A percentile compares a stretch with the other conserved stretches of the same genome.
These are phyloP conservation scores for Fusarium dlaminii DNA, from an alignment of 2,329 filamentous ascomycete species.

Conservation along the genomic window DNA sequence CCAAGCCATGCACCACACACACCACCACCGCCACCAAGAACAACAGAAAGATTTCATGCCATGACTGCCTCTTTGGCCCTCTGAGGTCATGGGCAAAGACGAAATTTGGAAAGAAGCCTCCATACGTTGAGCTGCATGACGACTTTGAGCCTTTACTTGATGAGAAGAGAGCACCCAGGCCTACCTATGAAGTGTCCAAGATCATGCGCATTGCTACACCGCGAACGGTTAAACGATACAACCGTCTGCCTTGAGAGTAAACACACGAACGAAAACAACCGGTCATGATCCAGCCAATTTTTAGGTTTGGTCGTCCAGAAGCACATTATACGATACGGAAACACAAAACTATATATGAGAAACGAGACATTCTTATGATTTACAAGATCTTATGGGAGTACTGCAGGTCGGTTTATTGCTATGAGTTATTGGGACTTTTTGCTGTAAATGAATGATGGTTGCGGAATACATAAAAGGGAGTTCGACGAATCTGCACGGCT, in stretches of 20 bases:
- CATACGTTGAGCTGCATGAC: conserved; percentile 8
- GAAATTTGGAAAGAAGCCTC: conserved; percentile 1
- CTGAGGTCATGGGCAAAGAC: conserved; percentile 19
- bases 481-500: neutral
- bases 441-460: neutral
- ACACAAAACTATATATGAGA: neutral
- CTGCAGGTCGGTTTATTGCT: neutral
- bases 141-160: conserved; percentile 39
- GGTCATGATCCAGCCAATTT: neutral
- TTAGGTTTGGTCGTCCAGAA: too few species aligned
- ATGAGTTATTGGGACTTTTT: neutral
- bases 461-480: neutral
- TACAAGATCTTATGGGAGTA: neutral
- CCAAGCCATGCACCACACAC: neutral
- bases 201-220: conserved; percentile 56
- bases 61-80: conserved; percentile 21
- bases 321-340: neutral
- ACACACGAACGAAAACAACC: too few species aligned
- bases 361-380: neutral
- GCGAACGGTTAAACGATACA: conserved; percentile 50
- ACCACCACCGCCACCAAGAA: neutral
- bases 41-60: conserved; percentile 6
- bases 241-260: conserved; percentile 31
- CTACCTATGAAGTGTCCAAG: conserved; percentile 53
- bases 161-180: conserved; percentile 35